Conservation (phyloP, 108 stramenopile species). For the Bacterosira constricta region DNA sequence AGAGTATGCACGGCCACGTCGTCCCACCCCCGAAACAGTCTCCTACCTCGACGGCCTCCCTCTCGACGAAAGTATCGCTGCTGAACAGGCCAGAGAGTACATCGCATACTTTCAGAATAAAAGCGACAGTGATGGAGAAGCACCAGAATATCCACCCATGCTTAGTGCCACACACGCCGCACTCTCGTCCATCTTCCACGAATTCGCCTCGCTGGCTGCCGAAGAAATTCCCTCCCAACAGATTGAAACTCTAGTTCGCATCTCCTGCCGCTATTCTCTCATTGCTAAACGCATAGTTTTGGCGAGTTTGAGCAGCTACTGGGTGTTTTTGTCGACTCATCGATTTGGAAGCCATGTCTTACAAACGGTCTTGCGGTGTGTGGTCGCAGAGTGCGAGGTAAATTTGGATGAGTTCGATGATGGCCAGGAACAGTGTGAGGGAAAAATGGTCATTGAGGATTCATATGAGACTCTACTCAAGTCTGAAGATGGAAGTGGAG, state of each 20-base stretch:
- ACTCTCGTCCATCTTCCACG: conserved; percentile 72
- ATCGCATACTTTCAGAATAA: conserved; percentile 31
- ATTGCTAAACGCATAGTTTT: conserved; percentile 64
- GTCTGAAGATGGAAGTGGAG: conserved; percentile 16
- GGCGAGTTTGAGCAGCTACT: conserved; percentile 60
- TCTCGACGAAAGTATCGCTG: conserved; percentile 60
- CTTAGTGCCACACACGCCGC: conserved; percentile 75
- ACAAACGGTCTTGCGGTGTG: conserved; percentile 70
- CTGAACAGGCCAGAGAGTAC: conserved; percentile 60
- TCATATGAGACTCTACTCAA: conserved; percentile 39
- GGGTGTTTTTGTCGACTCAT: conserved; percentile 77
- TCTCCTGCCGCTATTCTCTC: conserved; percentile 66
- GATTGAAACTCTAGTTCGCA: conserved; percentile 71
- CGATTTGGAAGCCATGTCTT: conserved; percentile 87
- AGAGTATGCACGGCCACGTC: conserved; percentile 78
- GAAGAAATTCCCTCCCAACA: conserved; percentile 74
- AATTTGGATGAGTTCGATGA: conserved; percentile 44
- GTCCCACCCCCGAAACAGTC: conserved; percentile 78
- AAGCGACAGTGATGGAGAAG: conserved; percentile 18
- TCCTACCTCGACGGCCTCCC: conserved; percentile 79
- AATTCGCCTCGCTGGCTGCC: conserved; percentile 82
- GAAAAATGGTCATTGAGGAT: conserved; percentile 57
- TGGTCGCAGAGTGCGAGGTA: conserved; percentile 50
- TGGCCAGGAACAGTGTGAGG: conserved; percentile 37
- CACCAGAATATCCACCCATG: conserved; percentile 64